Evolutionary conservation across 352 stramenopile species (phyloP).

Genomic region (Phytopythium sindhum): DNA sequence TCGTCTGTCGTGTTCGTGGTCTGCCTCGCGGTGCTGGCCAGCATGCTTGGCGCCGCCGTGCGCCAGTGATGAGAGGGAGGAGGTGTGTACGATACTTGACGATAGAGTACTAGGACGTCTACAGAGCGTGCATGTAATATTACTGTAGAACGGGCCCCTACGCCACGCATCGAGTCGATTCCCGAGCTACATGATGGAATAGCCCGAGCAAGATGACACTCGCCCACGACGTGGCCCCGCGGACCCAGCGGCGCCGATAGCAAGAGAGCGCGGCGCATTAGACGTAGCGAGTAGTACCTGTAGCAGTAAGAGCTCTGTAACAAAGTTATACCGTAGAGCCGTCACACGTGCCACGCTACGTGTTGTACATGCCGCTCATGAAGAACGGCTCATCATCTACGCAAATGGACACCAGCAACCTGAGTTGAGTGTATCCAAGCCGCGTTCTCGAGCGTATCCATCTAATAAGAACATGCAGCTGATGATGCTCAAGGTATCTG

Average conservation of each 20-base stretch:
- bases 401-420: no score
- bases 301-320: neutral
- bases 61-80: neutral
- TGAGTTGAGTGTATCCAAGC: neutral
- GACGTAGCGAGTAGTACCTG: neutral
- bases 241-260: neutral
- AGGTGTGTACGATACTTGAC: neutral
- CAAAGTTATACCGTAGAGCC: neutral
- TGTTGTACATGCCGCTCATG: no score
- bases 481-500: no score
- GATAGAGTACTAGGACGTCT: neutral
- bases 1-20: neutral
- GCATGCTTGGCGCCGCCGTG: conserved; percentile 2
- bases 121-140: conserved; percentile 4
- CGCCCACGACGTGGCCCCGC: neutral
- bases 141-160: conserved; percentile 4
- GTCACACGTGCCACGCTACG: no score
- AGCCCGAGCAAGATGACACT: neutral
- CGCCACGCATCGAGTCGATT: neutral
- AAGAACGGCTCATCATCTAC: neutral
- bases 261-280: neutral
- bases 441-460: neutral
- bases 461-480: neutral
- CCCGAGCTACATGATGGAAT: conserved; percentile 6
- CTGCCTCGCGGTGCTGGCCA: conserved; percentile 1